Evolutionary conservation across 2,329 filamentous ascomycete species (phyloP), one percentile per base, ranked within the genome.

Genomic region (Aspergillus carbonarius): DNA sequence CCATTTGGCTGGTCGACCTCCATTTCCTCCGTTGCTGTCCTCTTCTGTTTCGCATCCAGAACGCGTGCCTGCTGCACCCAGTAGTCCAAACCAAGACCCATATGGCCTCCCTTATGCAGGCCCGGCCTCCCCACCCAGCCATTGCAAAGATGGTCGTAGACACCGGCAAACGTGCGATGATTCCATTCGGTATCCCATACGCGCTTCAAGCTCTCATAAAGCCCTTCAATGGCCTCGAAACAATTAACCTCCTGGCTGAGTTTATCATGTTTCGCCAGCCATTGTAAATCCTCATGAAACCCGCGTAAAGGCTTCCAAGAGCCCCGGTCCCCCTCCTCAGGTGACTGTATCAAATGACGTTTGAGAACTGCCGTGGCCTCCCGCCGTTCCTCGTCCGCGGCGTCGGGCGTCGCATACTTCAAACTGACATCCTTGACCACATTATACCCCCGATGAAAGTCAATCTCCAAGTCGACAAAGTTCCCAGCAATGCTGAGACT

Each of bases 401-500:
- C 71, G 51, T 77, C 73, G 2, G 72, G 72, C 9, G 75, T 77
- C 32, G 74, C 76, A 63, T 79, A 78, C 53, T 72, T 75, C 59
- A 80, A 62, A 56, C 70, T 77, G 50, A 79, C 77, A 54, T 78
- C 72, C 56, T 74, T 76, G 35, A 80, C 77, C 6, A 67, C 69
- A 55, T 80, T 75, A 49, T 73, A 64, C 5, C 68, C 68, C 1
- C 71, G 67, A 48, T 78, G 70, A 51, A 80, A 80, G 44, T 77
- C 76, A 49, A 80, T 77, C 58, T 80, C 78, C 15, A 80, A 67
- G 54, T 80, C 78, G 32, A 80, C 77, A 55, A 75, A 76, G 48
- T 79, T 78, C 4, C 78, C 78, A 7, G 77, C 78, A 60, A 80
- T 78, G 49, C 71, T 79, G 46, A 80, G 69, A 59, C 73, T 75